Evolutionary conservation across 176 grass and related monocot genomes (phyloP), one percentile per base, ranked within the genome.

Genomic region (Musa acuminata): DNA sequence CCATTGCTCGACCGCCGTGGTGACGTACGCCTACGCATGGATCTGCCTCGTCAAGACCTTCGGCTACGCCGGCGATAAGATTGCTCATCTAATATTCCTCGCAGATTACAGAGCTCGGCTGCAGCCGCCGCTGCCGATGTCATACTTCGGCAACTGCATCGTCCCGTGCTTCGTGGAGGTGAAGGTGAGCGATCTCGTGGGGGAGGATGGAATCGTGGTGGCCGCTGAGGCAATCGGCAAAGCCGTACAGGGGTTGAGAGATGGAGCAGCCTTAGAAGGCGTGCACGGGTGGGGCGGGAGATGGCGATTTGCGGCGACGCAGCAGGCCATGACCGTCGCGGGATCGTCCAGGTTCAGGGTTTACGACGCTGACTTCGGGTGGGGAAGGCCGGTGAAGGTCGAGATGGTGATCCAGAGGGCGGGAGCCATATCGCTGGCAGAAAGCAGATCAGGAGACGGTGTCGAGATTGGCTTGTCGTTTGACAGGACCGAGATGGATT

Each of bases 141-240:
- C 48, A 64, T 87, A 89, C 80, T 78, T 89, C 11, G 90, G 90
- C 1, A 93, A 93, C 78, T 93, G 87, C 70, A 11, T 89, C 24
- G 69, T 27, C 24, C 64, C 68, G 1, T 67, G 49, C 77, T 51
- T 80, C 12, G 64, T n/a, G 0, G 12, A n/a, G 8, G 64, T 26
- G 0, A 20, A 77, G 9, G 24, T 49, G 14, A 35, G 35, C 11
- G 77, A 85, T 19, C 17, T 89, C 24, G 17, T 72, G 7, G 52
- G 57, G 21, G 53, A 66, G 9, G 70, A 68, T 11, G 73, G 72
- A 1, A n/a, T 8, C 11, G 70, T 65, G 8, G 82, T 71, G 2
- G 16, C 89, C 0, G 84, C 76, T 2, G 64, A 22, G 1, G 70
- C 77, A 16, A 49, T 90, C 7, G 77, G 85, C 4, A 13, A 69